Percentiles rank a stretch among this genome's conserved stretches.
phyloP scores from a whole-genome alignment of 2,329 filamentous ascomycete species.

The Xylaria sp. region DNA sequence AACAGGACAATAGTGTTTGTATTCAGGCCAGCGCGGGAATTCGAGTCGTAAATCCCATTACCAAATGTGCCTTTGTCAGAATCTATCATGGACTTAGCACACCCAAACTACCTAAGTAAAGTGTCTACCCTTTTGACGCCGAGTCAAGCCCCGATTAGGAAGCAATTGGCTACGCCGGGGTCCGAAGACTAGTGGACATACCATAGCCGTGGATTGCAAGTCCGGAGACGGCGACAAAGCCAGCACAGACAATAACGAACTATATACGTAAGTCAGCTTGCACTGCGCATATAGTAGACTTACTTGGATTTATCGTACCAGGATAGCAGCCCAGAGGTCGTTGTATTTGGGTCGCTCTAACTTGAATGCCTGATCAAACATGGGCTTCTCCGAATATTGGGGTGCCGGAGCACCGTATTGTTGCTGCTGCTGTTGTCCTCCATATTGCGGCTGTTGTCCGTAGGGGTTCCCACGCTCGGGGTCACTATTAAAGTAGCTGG shows the following conservation, averaged over 20 bases:
- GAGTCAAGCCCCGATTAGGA: not conserved
- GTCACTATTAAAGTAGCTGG: constrained; percentile 41
- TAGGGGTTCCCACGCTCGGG: constrained; percentile 38
- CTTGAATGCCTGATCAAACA: constrained; percentile 85
- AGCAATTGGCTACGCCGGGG: not conserved
- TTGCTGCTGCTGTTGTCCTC: constrained; percentile 35
- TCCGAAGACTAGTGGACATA: constrained; percentile 42
- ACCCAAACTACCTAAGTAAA: not conserved
- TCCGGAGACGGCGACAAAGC: constrained; percentile 81
- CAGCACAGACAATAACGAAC: constrained; percentile 77
- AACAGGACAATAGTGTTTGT: constrained; percentile 91
- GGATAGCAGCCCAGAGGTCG: constrained; percentile 86
- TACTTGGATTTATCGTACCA: constrained; percentile 61
- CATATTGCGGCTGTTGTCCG: constrained; percentile 28
- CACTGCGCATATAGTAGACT: not conserved
- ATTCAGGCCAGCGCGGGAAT: constrained; percentile 74
- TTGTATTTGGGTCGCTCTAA: constrained; percentile 87
- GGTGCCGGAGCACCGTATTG: constrained; percentile 13
- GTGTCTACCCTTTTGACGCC: constrained; percentile 14
- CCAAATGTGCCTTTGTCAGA: constrained; percentile 71
- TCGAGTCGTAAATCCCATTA: constrained; percentile 76
- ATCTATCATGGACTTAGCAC: constrained; percentile 45
- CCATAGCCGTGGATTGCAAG: constrained; percentile 81
- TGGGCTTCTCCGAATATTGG: constrained; percentile 57
- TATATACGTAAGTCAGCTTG: constrained; percentile 47